Percentiles rank a stretch among this genome's conserved stretches.
Evolutionary conservation across 495 filamentous ascomycete species (phyloP).

Genomic region (Pyrenula massariospora): DNA sequence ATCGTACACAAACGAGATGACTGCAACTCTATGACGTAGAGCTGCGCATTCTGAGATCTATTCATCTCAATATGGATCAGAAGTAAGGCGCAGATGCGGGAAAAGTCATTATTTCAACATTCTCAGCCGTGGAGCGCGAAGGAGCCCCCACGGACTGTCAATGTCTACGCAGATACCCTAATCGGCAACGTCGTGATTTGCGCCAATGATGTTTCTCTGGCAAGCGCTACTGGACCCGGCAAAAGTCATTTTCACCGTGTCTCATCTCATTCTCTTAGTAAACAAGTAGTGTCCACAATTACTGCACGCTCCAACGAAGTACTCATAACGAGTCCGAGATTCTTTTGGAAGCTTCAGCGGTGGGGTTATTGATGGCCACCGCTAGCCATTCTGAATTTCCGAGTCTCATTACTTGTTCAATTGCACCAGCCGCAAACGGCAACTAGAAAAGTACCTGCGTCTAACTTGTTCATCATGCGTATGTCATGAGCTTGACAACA

Average conservation of each 20-base stretch:
- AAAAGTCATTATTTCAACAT: not conserved
- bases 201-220: not conserved
- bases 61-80: not conserved
- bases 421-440: too few relatives aligned
- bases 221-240: not conserved
- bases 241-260: not conserved
- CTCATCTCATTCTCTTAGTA: not conserved
- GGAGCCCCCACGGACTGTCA: not conserved
- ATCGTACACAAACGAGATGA: not conserved
- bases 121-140: not conserved
- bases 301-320: not conserved
- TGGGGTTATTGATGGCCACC: not conserved
- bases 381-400: not conserved
- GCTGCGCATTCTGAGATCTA: not conserved
- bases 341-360: not conserved
- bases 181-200: not conserved
- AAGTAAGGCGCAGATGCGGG: not conserved
- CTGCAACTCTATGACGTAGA: not conserved
- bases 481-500: too few relatives aligned
- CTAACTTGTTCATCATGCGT: too few relatives aligned
- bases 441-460: too few relatives aligned
- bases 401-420: too few relatives aligned
- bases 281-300: not conserved
- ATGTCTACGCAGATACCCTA: not conserved
- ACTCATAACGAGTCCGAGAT: not conserved